Conservation (phyloP, 352 stramenopile species). For the Pythium folliculosum region DNA sequence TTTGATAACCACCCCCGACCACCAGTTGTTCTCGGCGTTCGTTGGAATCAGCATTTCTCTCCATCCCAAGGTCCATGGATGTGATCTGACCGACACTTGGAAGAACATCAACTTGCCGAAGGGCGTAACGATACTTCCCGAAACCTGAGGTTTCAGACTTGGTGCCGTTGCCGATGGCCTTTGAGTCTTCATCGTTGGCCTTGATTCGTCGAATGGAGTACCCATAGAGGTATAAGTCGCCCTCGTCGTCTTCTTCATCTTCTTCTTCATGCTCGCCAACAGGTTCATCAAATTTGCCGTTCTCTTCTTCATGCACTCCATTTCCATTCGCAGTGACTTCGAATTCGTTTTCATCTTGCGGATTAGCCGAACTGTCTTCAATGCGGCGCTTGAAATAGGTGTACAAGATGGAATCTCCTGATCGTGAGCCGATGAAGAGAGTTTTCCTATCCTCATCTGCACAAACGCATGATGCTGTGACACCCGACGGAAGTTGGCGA, state of each 20-base stretch:
- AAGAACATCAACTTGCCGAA: slow-evolving; percentile 67
- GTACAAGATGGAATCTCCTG: slow-evolving; percentile 77
- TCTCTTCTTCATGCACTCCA: slow-evolving; percentile 22
- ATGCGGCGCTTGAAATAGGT: slow-evolving; percentile 36
- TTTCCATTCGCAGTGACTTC: slow-evolving; percentile 29
- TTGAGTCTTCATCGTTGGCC: slow-evolving; percentile 20
- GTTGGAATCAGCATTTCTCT: slow-evolving; percentile 75
- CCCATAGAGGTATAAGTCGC: slow-evolving; percentile 69
- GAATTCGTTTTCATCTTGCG: slow-evolving; percentile 37
- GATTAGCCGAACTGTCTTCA: slow-evolving; percentile 11
- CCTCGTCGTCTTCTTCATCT: slow-evolving; percentile 71
- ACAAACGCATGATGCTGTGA: slow-evolving; percentile 59
- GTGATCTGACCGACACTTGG: slow-evolving; percentile 82
- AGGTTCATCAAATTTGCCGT: slow-evolving; percentile 34
- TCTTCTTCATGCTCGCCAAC: slow-evolving; percentile 58
- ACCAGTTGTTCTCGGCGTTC: slow-evolving; percentile 81
- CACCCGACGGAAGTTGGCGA: slow-evolving; percentile 47
- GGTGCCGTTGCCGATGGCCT: slow-evolving; percentile 11
- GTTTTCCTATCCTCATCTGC: slow-evolving; percentile 64
- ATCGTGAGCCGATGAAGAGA: slow-evolving; percentile 80
- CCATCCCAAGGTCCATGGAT: slow-evolving; percentile 76
- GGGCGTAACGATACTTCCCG: slow-evolving; percentile 46
- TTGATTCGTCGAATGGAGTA: slow-evolving; percentile 31
- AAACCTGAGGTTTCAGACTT: slow-evolving; percentile 9
- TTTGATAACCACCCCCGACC: slow-evolving; percentile 66